A percentile compares a stretch with the other conserved stretches of the same genome.
These are phyloP conservation scores for Pythium dissotocum DNA, from an alignment of 352 stramenopile genomes.

Conservation along the genomic window DNA sequence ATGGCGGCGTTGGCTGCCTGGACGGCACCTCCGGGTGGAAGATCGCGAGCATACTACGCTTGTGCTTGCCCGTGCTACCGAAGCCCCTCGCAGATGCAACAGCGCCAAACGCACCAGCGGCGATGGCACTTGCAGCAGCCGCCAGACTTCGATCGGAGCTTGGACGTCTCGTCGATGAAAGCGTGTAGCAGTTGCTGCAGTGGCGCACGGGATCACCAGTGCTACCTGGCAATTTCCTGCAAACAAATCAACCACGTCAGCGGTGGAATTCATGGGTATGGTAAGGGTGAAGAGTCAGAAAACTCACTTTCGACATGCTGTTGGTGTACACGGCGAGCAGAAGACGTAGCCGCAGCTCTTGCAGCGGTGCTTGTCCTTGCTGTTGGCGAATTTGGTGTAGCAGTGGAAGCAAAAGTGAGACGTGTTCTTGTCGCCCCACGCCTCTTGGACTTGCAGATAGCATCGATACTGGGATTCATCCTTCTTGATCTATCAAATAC, in stretches of 20 bases:
- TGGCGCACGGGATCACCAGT: conserved; percentile 67
- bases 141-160: conserved; percentile 56
- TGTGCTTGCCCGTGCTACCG: conserved; percentile 18
- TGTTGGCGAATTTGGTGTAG: conserved; percentile 46
- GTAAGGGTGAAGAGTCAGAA: neutral
- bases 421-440: conserved; percentile 77
- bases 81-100: conserved; percentile 20
- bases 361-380: conserved; percentile 76
- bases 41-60: conserved; percentile 58
- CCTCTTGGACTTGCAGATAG: conserved; percentile 71
- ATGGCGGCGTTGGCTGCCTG: conserved; percentile 16
- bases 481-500: conserved; percentile 46
- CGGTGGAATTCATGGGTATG: neutral
- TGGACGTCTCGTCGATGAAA: conserved; percentile 62
- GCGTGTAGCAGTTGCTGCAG: conserved; percentile 75
- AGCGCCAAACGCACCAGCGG: conserved; percentile 23
- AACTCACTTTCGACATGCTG: conserved; percentile 65
- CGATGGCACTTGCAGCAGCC: conserved; percentile 25
- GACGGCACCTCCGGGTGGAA: conserved; percentile 46
- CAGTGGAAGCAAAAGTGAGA: conserved; percentile 80
- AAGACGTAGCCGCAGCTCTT: conserved; percentile 87
- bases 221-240: conserved; percentile 61
- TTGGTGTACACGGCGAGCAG: conserved; percentile 72
- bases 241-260: neutral
- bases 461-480: conserved; percentile 61